Percentiles rank a stretch among this genome's conserved stretches.
Conservation (phyloP, 2,329 filamentous ascomycete species). For the Drechslerella coelobrocha region DNA sequence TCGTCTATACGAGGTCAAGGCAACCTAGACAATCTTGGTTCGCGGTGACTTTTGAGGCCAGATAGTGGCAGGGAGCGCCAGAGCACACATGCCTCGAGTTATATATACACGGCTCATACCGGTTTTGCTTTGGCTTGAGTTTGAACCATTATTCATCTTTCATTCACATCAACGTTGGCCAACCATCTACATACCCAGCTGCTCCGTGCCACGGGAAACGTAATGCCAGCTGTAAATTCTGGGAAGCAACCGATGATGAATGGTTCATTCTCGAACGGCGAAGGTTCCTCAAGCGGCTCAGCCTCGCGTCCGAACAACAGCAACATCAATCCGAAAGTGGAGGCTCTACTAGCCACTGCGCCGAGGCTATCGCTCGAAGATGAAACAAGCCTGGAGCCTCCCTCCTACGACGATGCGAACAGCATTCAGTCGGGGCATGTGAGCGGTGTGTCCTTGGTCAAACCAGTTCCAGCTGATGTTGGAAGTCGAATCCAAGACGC, state of each 20-base stretch:
- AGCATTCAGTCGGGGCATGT: slow-evolving; percentile 30
- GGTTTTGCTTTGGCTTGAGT: too few relatives aligned
- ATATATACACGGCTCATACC: too few relatives aligned
- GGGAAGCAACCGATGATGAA: slow-evolving; percentile 24
- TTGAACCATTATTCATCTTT: too few relatives aligned
- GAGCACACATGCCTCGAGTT: too few relatives aligned
- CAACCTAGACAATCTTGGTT: too few relatives aligned
- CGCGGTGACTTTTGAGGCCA: too few relatives aligned
- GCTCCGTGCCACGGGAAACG: background rate
- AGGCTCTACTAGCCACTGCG: slow-evolving; percentile 23
- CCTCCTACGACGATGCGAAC: slow-evolving; percentile 42
- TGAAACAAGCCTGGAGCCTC: slow-evolving; percentile 13
- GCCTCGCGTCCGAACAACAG: background rate
- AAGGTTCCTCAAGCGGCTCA: slow-evolving; percentile 9
- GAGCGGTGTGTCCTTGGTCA: background rate
- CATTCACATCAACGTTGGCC: too few relatives aligned
- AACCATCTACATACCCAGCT: too few relatives aligned
- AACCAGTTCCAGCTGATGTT: slow-evolving; percentile 13
- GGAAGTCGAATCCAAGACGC: slow-evolving; percentile 23
- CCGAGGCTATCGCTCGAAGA: slow-evolving; percentile 24
- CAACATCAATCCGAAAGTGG: slow-evolving; percentile 11
- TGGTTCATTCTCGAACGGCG: slow-evolving; percentile 18
- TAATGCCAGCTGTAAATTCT: slow-evolving; percentile 7
- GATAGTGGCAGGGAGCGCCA: too few relatives aligned
- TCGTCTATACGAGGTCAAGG: too few relatives aligned